phyloP scores from a whole-genome alignment of 2,329 filamentous ascomycete species.

The Passalora sequoiae region DNA sequence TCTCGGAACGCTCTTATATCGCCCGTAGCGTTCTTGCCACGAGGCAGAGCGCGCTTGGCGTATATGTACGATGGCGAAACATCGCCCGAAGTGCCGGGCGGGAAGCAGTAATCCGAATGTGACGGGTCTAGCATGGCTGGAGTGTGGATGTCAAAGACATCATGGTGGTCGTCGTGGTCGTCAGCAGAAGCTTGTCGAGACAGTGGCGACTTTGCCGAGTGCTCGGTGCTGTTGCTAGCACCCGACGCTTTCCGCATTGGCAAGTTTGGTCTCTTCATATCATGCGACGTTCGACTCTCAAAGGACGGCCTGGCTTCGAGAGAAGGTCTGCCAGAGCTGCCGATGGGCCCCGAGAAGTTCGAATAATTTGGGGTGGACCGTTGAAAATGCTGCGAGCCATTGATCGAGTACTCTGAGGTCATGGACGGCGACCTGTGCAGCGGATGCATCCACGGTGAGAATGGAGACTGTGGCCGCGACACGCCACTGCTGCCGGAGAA shows the following conservation, averaged over 20 bases:
- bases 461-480: constrained; percentile 56
- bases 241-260: constrained; percentile 24
- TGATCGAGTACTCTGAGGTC: constrained; percentile 71
- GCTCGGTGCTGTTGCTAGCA: constrained; percentile 25
- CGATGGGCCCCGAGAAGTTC: constrained; percentile 91
- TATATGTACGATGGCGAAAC: constrained; percentile 69
- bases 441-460: constrained; percentile 58
- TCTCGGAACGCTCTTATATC: constrained; percentile 58
- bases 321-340: constrained; percentile 52
- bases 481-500: constrained; percentile 66
- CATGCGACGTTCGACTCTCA: constrained; percentile 30
- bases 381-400: constrained; percentile 36
- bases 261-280: constrained; percentile 17
- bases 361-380: constrained; percentile 32
- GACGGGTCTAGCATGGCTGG: background rate
- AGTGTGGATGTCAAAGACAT: constrained; percentile 2
- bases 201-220: constrained; percentile 20
- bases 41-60: constrained; percentile 74
- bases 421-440: constrained; percentile 76
- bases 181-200: constrained; percentile 39
- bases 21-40: constrained; percentile 73
- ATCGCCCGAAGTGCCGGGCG: constrained; percentile 11
- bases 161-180: constrained; percentile 7
- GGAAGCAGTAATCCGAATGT: background rate
- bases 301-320: constrained; percentile 38